Percentiles rank a stretch among this genome's conserved stretches.
These are phyloP conservation scores for Myxozyma neglecta DNA, from an alignment of 805 yeast genomes.

Conservation along the genomic window DNA sequence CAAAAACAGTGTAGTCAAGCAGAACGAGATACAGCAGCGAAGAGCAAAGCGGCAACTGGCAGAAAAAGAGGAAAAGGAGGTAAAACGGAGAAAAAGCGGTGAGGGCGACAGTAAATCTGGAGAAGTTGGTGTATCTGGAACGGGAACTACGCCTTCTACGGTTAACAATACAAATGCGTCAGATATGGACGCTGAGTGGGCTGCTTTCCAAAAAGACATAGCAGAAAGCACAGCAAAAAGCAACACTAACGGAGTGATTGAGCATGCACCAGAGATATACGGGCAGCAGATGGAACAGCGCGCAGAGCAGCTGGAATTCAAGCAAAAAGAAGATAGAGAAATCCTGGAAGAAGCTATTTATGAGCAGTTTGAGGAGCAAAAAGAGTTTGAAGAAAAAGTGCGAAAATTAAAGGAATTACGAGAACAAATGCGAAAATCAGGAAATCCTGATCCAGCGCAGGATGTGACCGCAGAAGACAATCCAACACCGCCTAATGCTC, in stretches of 20 bases:
- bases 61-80: not conserved
- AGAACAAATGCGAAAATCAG: slow-evolving; percentile 9
- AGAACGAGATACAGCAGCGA: slow-evolving; percentile 14
- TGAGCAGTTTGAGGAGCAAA: slow-evolving; percentile 29
- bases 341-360: slow-evolving; percentile 16
- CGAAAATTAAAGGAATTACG: slow-evolving; percentile 23
- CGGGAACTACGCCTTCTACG: too few species aligned
- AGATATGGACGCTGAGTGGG: slow-evolving; percentile 31
- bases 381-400: slow-evolving; percentile 18
- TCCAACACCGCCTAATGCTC: not conserved
- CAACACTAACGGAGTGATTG: not conserved
- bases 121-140: too few species aligned
- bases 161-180: not conserved
- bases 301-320: slow-evolving; percentile 2
- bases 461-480: not conserved
- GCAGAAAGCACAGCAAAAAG: not conserved
- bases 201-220: slow-evolving; percentile 28
- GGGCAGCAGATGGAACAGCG: not conserved
- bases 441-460: not conserved
- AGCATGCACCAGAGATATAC: slow-evolving; percentile 8
- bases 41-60: slow-evolving; percentile 18
- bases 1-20: slow-evolving; percentile 3
- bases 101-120: not conserved
- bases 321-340: slow-evolving; percentile 5
- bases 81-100: not conserved